A percentile compares a stretch with the other conserved stretches of the same genome.
These are phyloP conservation scores for Sophora flavescens DNA, from an alignment of 306 rosid genomes.

Conservation along the genomic window DNA sequence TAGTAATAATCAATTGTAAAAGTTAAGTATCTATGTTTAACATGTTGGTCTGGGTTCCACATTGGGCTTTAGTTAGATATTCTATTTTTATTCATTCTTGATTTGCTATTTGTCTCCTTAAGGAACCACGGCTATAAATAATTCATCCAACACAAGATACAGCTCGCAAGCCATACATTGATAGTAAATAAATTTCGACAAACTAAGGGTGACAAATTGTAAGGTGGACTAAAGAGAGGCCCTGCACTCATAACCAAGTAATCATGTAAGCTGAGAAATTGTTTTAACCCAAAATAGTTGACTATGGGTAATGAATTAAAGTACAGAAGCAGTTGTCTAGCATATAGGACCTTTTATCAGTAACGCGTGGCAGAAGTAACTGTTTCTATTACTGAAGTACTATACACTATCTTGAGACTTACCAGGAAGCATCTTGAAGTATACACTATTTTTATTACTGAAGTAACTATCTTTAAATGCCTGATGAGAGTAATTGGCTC, in stretches of 20 bases:
- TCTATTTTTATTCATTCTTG: too few relatives aligned
- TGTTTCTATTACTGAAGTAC: conserved; percentile 3
- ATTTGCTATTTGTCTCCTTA: too few relatives aligned
- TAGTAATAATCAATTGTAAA: not conserved
- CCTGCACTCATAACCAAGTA: too few relatives aligned
- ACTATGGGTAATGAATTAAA: not conserved
- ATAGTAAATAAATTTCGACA: too few relatives aligned
- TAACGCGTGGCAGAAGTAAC: conserved; percentile 16
- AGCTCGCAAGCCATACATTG: too few relatives aligned
- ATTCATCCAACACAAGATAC: too few relatives aligned
- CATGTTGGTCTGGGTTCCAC: too few relatives aligned
- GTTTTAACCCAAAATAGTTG: not conserved
- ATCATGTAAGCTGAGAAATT: not conserved
- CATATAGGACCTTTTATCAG: not conserved
- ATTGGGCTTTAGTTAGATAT: too few relatives aligned
- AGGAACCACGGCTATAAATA: too few relatives aligned
- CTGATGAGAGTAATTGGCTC: conserved; percentile 10
- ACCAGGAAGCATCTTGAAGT: conserved; percentile 35
- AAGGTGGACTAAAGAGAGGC: too few relatives aligned
- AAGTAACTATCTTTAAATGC: conserved; percentile 35
- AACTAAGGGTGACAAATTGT: too few relatives aligned
- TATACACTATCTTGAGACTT: not conserved
- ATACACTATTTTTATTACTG: too few relatives aligned
- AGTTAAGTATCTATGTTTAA: not conserved
- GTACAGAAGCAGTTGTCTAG: not conserved